Percentiles rank a stretch among this genome's conserved stretches.
Evolutionary conservation across 78 protist genomes (phyloP).

Genomic region (Corallochytrium limacisporum): DNA sequence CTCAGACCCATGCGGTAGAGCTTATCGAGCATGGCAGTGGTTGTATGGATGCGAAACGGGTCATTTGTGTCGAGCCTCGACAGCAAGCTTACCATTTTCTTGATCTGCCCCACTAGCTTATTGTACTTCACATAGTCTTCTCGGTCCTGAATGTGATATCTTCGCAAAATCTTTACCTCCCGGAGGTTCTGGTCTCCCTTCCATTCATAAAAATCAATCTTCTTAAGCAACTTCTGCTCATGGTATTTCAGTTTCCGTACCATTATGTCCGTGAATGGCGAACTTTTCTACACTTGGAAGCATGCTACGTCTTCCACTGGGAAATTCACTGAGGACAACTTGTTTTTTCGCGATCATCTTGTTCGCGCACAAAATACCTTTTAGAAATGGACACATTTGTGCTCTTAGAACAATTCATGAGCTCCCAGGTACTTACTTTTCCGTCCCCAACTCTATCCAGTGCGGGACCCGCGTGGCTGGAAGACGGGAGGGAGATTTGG

Average conservation of each 20-base stretch:
- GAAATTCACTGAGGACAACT: too few relatives aligned
- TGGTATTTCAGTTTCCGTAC: conserved; percentile 53
- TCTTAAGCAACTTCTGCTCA: conserved; percentile 72
- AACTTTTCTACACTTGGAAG: too few relatives aligned
- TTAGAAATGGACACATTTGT: too few relatives aligned
- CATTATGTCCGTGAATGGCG: not conserved
- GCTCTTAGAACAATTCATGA: too few relatives aligned
- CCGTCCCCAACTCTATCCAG: too few relatives aligned
- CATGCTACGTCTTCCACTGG: too few relatives aligned
- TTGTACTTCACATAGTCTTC: conserved; percentile 67
- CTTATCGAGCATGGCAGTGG: conserved; percentile 50
- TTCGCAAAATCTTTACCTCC: conserved; percentile 43
- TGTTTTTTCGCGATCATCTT: too few relatives aligned
- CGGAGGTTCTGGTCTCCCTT: conserved; percentile 35
- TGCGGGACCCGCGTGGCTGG: too few relatives aligned
- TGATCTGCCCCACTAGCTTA: conserved; percentile 23
- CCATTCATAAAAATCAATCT: conserved; percentile 62
- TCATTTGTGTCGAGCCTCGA: conserved; percentile 20
- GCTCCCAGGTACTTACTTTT: too few relatives aligned
- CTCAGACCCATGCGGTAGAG: conserved; percentile 36
- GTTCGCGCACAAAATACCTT: too few relatives aligned
- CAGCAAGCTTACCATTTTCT: conserved; percentile 10
- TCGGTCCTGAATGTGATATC: conserved; percentile 43
- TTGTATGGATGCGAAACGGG: conserved; percentile 32
- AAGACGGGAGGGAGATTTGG: too few relatives aligned